Conservation (phyloP, 495 filamentous ascomycete genomes). For the Trichodelitschia bisporula region DNA sequence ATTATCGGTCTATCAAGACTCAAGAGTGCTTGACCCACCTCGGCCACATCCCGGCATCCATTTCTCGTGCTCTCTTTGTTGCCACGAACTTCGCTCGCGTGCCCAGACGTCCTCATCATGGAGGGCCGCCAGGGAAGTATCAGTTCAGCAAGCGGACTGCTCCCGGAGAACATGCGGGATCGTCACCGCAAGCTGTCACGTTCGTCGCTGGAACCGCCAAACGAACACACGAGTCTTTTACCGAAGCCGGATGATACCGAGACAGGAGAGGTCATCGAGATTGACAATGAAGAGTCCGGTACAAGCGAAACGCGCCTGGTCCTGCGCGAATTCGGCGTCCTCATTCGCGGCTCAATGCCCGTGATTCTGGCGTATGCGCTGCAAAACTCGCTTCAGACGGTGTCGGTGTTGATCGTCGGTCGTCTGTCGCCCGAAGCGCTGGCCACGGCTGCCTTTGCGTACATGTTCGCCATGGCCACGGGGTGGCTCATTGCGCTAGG, state of each 20-base stretch:
- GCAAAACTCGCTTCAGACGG: constrained; percentile 71
- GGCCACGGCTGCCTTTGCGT: constrained; percentile 65
- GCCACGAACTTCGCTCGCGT: too few species aligned
- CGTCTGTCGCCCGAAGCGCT: constrained; percentile 59
- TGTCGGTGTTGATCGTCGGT: constrained; percentile 67
- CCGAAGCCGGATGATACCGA: constrained; percentile 9
- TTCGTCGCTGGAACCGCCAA: too few species aligned
- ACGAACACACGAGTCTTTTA: constrained; percentile 9
- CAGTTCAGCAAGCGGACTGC: too few species aligned
- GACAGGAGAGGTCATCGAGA: constrained; percentile 5
- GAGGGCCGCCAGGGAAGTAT: too few species aligned
- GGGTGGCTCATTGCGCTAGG: constrained; percentile 80
- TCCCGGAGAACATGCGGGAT: too few species aligned
- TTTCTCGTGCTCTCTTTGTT: too few species aligned
- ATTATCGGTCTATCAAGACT: too few species aligned
- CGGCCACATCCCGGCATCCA: too few species aligned
- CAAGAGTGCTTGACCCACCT: too few species aligned
- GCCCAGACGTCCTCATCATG: too few species aligned
- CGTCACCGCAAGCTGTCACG: too few species aligned
- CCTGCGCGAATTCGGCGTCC: constrained; percentile 38
- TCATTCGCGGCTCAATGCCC: constrained; percentile 45
- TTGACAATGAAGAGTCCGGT: constrained; percentile 9
- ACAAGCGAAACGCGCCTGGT: constrained; percentile 11
- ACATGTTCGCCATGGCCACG: constrained; percentile 87
- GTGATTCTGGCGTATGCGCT: constrained; percentile 77